Conservation (phyloP, 768 basidiomycete species). For the Kwoniella sp. region DNA sequence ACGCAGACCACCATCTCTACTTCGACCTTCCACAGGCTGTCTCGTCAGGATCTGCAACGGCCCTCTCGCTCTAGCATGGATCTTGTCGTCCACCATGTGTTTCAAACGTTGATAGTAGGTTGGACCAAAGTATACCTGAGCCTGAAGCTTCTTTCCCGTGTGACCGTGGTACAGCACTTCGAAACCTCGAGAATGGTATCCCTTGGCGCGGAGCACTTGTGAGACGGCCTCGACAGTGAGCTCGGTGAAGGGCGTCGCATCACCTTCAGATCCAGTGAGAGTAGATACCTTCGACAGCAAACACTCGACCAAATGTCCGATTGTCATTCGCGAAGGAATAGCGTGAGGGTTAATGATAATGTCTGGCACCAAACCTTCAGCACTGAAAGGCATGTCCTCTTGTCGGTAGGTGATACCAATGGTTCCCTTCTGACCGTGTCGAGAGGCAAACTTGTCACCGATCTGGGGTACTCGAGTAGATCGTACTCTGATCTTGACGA, state of each 20-base stretch:
- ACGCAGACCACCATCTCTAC: slow-evolving; percentile 96
- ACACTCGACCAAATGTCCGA: slow-evolving; percentile 98
- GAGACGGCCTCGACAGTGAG: slow-evolving; percentile 98
- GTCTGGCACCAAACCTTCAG: slow-evolving; percentile 94
- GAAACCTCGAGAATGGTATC: slow-evolving; percentile 94
- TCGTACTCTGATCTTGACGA: slow-evolving; percentile 95
- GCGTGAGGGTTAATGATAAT: slow-evolving; percentile 99
- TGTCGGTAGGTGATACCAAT: slow-evolving; percentile 99
- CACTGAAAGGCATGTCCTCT: slow-evolving; percentile 99
- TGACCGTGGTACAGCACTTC: slow-evolving; percentile 99
- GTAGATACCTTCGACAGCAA: slow-evolving; percentile 94
- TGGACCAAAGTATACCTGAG: slow-evolving; percentile 96
- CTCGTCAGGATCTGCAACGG: slow-evolving; percentile 96
- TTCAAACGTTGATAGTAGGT: slow-evolving; percentile 99
- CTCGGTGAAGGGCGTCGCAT: slow-evolving; percentile 98
- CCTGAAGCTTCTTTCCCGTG: slow-evolving; percentile 95
- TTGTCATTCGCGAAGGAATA: slow-evolving; percentile 99
- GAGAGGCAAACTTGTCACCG: slow-evolving; percentile 98
- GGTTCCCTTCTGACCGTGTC: slow-evolving; percentile 99
- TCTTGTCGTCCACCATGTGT: slow-evolving; percentile 99
- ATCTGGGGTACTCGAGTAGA: slow-evolving; percentile 96
- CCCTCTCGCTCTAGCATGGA: slow-evolving; percentile 94
- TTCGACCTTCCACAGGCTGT: slow-evolving; percentile 97
- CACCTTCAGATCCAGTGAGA: slow-evolving; percentile 92
- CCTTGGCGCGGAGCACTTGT: slow-evolving; percentile 78